phyloP scores from a whole-genome alignment of 1,139 yeast genomes.

The Sugiyamaella neomexicana region DNA sequence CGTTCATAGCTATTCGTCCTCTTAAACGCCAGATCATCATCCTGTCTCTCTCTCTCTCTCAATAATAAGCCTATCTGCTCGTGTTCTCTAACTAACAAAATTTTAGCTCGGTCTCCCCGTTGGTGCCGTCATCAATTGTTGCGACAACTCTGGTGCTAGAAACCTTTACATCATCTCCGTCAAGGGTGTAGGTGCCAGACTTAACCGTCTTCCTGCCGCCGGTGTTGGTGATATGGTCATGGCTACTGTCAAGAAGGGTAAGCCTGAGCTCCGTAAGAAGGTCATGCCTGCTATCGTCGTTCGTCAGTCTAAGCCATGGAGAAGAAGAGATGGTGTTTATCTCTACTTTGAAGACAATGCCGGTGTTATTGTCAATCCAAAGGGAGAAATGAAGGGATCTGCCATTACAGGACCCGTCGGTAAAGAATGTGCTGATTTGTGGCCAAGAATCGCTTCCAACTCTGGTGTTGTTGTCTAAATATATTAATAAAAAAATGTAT shows the following conservation, averaged over 20 bases:
- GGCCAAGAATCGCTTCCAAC: slow-evolving; percentile 99
- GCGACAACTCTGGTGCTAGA: slow-evolving; percentile 99
- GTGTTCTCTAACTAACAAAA: too few species aligned
- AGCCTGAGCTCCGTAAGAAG: slow-evolving; percentile 99
- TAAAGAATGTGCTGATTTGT: slow-evolving; percentile 99
- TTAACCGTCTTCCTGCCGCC: slow-evolving; percentile 99
- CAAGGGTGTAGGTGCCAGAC: slow-evolving; percentile 99
- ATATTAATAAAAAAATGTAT: slow-evolving; percentile 17
- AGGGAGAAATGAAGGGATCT: slow-evolving; percentile 99
- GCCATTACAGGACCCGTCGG: slow-evolving; percentile 99
- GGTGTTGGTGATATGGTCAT: slow-evolving; percentile 99
- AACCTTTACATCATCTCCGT: slow-evolving; percentile 98
- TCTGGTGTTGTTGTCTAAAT: slow-evolving; percentile 99
- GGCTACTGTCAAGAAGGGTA: slow-evolving; percentile 99
- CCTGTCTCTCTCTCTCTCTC: background rate
- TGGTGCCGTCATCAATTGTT: slow-evolving; percentile 99
- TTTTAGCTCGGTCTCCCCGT: slow-evolving; percentile 94
- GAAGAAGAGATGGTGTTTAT: slow-evolving; percentile 99
- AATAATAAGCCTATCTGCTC: too few species aligned
- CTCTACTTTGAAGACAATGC: slow-evolving; percentile 99
- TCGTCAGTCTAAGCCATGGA: slow-evolving; percentile 99
- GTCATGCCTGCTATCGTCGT: slow-evolving; percentile 99
- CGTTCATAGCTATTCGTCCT: too few species aligned
- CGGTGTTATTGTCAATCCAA: slow-evolving; percentile 99
- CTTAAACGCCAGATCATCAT: background rate